Percentiles rank a stretch among this genome's conserved stretches.
Conservation (phyloP, 257 asterid species). For the Catharanthus roseus region DNA sequence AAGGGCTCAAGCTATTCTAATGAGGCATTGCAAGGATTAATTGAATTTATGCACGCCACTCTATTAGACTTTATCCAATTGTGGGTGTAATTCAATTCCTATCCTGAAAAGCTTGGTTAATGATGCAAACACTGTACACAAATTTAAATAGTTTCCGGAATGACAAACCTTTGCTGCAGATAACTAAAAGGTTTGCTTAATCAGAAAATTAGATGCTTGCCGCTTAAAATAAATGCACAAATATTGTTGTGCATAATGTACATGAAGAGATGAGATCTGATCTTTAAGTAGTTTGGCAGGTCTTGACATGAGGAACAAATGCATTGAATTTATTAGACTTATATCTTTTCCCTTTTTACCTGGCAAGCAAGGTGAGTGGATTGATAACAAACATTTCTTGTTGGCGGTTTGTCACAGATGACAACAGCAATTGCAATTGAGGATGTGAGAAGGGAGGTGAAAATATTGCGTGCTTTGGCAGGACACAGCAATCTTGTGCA, state of each 20-base stretch:
- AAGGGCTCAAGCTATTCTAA: no score
- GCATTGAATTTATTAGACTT: neutral
- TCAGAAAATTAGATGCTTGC: neutral
- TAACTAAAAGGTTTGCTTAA: neutral
- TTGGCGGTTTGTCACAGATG: slow-evolving; percentile 42
- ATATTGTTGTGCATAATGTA: neutral
- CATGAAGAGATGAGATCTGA: neutral
- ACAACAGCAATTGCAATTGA: slow-evolving; percentile 61
- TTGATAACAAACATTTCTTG: neutral
- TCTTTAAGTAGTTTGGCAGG: neutral
- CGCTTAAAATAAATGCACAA: neutral
- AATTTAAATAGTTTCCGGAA: neutral
- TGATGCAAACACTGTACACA: neutral
- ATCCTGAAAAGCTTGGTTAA: neutral
- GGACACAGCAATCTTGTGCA: slow-evolving; percentile 51
- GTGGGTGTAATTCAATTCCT: neutral
- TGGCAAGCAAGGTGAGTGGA: neutral
- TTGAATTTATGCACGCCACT: neutral
- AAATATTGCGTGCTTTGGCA: slow-evolving; percentile 50
- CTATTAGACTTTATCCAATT: neutral
- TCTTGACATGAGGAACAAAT: neutral
- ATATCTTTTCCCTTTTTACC: neutral
- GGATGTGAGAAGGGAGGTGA: slow-evolving; percentile 65
- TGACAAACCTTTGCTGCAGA: neutral
- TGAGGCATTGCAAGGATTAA: neutral